Evolutionary conservation across 148 eudicot species (phyloP), one percentile per base, ranked within the genome.

Genomic region (Agrostemma githago): DNA sequence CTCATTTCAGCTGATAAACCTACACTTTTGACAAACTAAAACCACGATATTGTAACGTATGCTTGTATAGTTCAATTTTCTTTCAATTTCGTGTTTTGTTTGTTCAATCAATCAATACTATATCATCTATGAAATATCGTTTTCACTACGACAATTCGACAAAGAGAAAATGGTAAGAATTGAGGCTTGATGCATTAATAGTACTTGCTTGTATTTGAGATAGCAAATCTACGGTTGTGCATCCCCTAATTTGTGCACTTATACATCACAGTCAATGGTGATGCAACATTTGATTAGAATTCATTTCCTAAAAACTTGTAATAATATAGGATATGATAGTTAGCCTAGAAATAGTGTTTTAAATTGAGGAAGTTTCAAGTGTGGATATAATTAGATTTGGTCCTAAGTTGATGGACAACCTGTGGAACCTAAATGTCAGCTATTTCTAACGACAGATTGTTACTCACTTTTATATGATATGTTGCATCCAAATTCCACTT

Each of bases 361-460:
- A 2, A n/a, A 42, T 15, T 38, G 9, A 48, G 12, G 9, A 42
- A 64, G 67, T 39, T 57, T 57, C 43, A 76, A 42, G 37, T 42
- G 21, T 67, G 71, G 71, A 67, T 53, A 66, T n/a, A 40, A 41
- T 0, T 26, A 66, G 48, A 67, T 67, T 40, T 67, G 51, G 54
- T 67, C 16, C 48, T 42, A 67, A 1, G 44, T 67, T 26, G 19
- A 67, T 67, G 71, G 37, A 67, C 71, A 43, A 67, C 53, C 56
- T 42, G 34, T 42, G 21, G 16, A 42, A 44, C 14, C 38, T 42
- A 67, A 67, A 4, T 4, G 3, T 67, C 43, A 67, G 54, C n/a
- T 42, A 42, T 65, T 39, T 39, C 46, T 51, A 11, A 51, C 34
- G 34, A 26, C 34, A 65, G 9, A 65, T 43, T 39, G 68, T 65